Base-by-base conservation (phyloP, 2,329 filamentous ascomycete species). In the Curvularia sp. region DNA sequence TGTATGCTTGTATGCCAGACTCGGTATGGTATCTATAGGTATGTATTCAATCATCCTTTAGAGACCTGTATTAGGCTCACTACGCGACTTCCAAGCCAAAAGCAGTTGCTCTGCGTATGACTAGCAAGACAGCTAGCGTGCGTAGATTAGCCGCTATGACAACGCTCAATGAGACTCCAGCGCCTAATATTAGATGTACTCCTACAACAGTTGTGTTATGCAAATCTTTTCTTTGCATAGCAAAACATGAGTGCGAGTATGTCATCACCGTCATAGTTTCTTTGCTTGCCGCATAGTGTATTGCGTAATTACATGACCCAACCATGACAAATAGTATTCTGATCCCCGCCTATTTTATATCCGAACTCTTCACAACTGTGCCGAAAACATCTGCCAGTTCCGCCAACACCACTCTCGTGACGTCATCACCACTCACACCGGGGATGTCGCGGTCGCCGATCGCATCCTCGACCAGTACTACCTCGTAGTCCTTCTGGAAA, bases 401-500 rank as follows among this genome's bases (percentile, higher is more conserved):
- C 5, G 80, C 79, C 64, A 90, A 73, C 4, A 64, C 66, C 53
- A 74, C 75, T 43, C 79, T 79, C 8, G 79, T 83, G 22, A 89
- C 69, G 55, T 87, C 82, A 10, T 82, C 81, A 0, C 84, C 87
- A 5, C 79, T 77, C 0, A 82, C 84, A 0, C 87, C 87, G 0
- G 88, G 88, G 44, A 90, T 88, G 70, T 89, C 82, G 8, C 88
- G 75, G 72, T 90, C 88, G 0, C 88, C 88, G 38, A 91, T 83
- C 0, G 81, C 87, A 70, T 89, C 88, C 65, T 84, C 79, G 0
- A 82, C 84, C 22, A 90, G 70, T 1, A 89, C 55, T 24, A 89
- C 83, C 68, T 91, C 87, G 68, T 86, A 89, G 0, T 87, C 88
- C 33, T 81, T 78, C 72, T 90, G 84, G 4, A 77, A 80, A 1